Evolutionary conservation across 805 yeast genomes (phyloP), one percentile per base, ranked within the genome.

Genomic region (Myxozyma sirexii): DNA sequence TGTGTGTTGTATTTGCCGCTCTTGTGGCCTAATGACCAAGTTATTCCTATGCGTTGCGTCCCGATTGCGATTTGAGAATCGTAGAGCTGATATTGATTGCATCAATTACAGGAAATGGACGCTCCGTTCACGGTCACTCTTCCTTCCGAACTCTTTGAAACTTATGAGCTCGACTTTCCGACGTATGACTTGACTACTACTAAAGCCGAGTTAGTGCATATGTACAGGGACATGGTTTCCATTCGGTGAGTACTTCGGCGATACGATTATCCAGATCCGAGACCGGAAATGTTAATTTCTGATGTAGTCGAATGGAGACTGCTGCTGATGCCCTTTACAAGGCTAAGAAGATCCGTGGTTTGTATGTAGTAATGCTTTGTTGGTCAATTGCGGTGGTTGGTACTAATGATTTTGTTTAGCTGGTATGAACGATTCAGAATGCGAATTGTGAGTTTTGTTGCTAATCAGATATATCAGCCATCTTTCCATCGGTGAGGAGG

Each of bases 311-410:
- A 79, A 86, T 94, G 94, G 99, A 94, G 81, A 93, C 94, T 97
- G 96, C 97, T 43, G 85, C 98, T 63, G 99, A 94, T 75, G 98
- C 97, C 33, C 81, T 94, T 67, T 94, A 94, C 82, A 94, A 94
- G 82, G 97, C 98, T 71, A 94, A 94, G 82, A 91, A 93, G 80
- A 92, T 94, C 73, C 85, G 98, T 81, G 99, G 99, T 70, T 94
- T 94, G 86, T 94, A 47, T 44, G 64, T 57, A 23, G 13, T 38
- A 38, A 24, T 13, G 13, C 12, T 35, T 29, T 13, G 4, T 17
- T 51, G 19, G 17, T 29, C 10, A 17, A 7, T 5, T 38, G 15
- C 21, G 44, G n/a, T 7, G 31, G 37, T 7, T 42, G 38, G 39
- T 52, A 52, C 39, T 23, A 35, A 44, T 23, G 33, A 7, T 31